phyloP scores from a whole-genome alignment of 2,329 filamentous ascomycete species.

The Pseudocercospora fuligena region DNA sequence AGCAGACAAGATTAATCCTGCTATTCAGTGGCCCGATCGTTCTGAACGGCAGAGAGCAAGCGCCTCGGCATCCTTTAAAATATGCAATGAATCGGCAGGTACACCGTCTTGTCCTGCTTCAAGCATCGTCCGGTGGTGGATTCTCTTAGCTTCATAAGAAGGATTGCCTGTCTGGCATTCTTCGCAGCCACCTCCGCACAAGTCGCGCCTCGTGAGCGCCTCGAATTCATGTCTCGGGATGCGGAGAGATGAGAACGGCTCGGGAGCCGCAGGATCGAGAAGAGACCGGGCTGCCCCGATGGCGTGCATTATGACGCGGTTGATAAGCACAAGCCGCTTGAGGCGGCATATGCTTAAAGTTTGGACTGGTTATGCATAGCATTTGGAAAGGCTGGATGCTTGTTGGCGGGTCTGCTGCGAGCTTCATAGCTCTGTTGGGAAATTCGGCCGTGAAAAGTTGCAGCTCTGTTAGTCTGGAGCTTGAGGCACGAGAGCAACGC shows the following conservation, averaged over 20 bases:
- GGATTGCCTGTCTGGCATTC: slow-evolving; percentile 1
- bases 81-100: neutral
- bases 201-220: slow-evolving; percentile 1
- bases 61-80: slow-evolving; percentile 5
- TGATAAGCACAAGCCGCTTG: neutral
- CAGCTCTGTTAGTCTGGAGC: neutral
- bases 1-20: neutral
- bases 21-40: slow-evolving; percentile 12
- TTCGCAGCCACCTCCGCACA: slow-evolving; percentile 8
- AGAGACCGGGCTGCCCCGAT: neutral
- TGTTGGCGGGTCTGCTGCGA: neutral
- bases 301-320: neutral
- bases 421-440: neutral
- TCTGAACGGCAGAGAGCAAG: slow-evolving; percentile 3
- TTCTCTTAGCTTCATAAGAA: neutral
- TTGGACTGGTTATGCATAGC: slow-evolving; percentile 5
- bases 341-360: slow-evolving; percentile 5
- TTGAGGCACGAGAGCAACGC: neutral
- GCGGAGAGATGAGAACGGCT: slow-evolving; percentile 1
- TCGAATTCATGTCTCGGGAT: neutral
- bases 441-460: neutral
- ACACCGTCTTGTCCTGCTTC: neutral
- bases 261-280: neutral
- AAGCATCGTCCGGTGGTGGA: neutral
- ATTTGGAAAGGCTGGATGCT: neutral